Conservation (phyloP, 2,329 filamentous ascomycete genomes). For the Fusarium sp. region DNA sequence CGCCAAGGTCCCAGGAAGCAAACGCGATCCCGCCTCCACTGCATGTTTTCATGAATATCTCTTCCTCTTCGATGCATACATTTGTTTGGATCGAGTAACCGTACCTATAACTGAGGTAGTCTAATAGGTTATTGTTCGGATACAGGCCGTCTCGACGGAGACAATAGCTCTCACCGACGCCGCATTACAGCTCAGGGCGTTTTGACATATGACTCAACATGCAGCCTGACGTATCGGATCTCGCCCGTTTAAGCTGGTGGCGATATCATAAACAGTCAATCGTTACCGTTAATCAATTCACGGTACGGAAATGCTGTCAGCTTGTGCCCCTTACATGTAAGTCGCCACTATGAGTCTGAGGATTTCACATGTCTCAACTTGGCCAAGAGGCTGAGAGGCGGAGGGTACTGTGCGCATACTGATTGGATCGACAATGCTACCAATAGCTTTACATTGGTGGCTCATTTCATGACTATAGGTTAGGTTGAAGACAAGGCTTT, state of each 20-base stretch:
- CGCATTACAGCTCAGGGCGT: not conserved
- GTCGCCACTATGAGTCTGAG: slow-evolving; percentile 1
- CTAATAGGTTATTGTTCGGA: not conserved
- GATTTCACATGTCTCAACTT: not conserved
- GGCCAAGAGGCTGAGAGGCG: not conserved
- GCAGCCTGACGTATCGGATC: not conserved
- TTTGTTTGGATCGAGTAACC: not conserved
- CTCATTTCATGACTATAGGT: not conserved
- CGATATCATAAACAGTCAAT: not conserved
- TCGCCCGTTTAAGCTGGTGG: not conserved
- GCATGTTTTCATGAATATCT: not conserved
- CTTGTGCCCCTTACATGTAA: slow-evolving; percentile 1
- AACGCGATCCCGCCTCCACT: not conserved
- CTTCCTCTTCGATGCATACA: not conserved
- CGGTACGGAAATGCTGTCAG: not conserved
- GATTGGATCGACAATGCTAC: not conserved
- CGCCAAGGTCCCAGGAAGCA: not conserved
- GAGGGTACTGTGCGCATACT: not conserved
- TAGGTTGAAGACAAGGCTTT: not conserved
- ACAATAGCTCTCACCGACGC: not conserved
- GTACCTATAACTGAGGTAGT: not conserved
- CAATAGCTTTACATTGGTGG: not conserved
- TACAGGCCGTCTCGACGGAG: not conserved
- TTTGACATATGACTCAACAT: not conserved
- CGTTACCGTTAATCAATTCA: not conserved